Evolutionary conservation across 176 grass and related monocot species (phyloP).

Genomic region (Sorghum bicolor): DNA sequence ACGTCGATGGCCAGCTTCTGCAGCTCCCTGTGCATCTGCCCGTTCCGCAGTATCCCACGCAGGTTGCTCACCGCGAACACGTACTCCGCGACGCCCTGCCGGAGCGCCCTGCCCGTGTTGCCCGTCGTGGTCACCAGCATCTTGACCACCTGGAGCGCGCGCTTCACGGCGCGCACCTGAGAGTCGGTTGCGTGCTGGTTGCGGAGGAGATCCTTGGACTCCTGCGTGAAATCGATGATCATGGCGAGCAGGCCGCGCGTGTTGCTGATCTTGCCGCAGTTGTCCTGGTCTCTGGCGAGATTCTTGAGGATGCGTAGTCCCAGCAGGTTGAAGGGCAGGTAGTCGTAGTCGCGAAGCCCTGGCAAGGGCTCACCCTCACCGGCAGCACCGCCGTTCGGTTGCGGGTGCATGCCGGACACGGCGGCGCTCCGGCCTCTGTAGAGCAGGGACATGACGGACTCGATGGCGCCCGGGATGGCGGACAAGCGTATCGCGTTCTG

Average conservation of each 20-base stretch:
- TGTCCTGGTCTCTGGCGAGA: constrained; percentile 47
- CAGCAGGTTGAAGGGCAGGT: constrained; percentile 29
- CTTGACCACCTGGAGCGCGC: constrained; percentile 47
- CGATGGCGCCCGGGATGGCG: constrained; percentile 53
- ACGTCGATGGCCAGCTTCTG: constrained; percentile 62
- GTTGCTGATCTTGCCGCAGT: constrained; percentile 54
- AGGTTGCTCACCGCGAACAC: constrained; percentile 68
- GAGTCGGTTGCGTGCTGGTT: neutral
- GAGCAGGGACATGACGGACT: constrained; percentile 62
- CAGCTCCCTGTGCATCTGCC: constrained; percentile 27
- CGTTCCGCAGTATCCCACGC: constrained; percentile 42
- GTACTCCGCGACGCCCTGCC: constrained; percentile 41
- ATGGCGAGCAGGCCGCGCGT: constrained; percentile 42
- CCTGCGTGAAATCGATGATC: constrained; percentile 55
- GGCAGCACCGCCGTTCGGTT: neutral
- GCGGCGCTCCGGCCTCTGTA: neutral
- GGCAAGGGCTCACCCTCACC: neutral
- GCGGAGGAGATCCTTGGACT: neutral
- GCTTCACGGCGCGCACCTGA: constrained; percentile 24
- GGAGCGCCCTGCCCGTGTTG: constrained; percentile 38
- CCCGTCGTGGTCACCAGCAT: constrained; percentile 50
- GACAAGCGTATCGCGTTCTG: constrained; percentile 52
- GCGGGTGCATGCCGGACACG: neutral
- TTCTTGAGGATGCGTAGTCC: constrained; percentile 57
- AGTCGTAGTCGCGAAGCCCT: neutral